Evolutionary conservation across 495 filamentous ascomycete genomes (phyloP).

Genomic region (Hypoxylon perforatum): DNA sequence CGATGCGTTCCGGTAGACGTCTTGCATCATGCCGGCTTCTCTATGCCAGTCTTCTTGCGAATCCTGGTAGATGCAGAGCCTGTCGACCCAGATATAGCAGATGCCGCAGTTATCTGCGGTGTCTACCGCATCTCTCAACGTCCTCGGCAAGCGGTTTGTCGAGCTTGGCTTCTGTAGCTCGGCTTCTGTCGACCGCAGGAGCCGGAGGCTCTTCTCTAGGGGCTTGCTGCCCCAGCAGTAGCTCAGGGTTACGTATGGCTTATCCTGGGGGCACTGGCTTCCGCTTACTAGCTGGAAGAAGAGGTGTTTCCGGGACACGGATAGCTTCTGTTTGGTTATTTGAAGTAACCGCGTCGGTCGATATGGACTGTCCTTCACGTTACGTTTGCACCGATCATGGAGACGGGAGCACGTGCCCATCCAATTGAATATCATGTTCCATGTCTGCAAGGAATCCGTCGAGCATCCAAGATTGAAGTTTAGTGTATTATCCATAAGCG

Average conservation of each 20-base stretch:
- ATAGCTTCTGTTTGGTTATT: neutral
- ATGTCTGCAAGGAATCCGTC: constrained; percentile 7
- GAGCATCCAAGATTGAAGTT: constrained; percentile 10
- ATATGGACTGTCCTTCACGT: neutral
- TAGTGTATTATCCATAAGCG: neutral
- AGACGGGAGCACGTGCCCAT: neutral
- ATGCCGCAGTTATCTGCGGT: constrained; percentile 4
- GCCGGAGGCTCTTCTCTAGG: constrained; percentile 7
- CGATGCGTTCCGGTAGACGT: constrained; percentile 14
- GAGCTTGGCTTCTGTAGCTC: neutral
- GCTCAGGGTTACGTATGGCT: constrained; percentile 5
- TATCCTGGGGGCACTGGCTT: neutral
- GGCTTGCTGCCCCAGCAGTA: constrained; percentile 14
- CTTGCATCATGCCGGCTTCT: constrained; percentile 14
- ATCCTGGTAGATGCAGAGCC: constrained; percentile 17
- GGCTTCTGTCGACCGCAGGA: neutral
- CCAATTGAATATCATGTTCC: constrained; percentile 1
- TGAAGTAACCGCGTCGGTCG: constrained; percentile 3
- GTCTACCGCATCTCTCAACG: constrained; percentile 6
- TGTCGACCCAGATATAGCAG: constrained; percentile 10
- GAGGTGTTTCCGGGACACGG: neutral
- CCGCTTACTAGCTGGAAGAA: constrained; percentile 9
- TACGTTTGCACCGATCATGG: neutral
- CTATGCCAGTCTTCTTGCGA: constrained; percentile 10
- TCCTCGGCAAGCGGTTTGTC: constrained; percentile 2